phyloP scores from a whole-genome alignment of 2,329 filamentous ascomycete genomes.

The Exophiala sideris region DNA sequence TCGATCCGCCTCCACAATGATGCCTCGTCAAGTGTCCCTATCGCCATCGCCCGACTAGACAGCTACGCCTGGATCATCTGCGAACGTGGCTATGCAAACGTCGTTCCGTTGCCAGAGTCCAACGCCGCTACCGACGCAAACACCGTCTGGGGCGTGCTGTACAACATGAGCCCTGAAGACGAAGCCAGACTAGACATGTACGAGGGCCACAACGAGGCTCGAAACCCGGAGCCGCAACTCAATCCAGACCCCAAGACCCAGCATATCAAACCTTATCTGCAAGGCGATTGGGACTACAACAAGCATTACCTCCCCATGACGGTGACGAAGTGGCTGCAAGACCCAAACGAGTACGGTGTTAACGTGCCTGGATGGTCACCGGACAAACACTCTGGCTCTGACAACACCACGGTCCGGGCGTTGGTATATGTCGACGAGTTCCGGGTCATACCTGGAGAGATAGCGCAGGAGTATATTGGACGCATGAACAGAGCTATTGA shows the following conservation, averaged over 20 bases:
- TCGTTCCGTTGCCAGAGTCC: slow-evolving; percentile 30
- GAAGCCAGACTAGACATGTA: slow-evolving; percentile 38
- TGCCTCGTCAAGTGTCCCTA: slow-evolving; percentile 35
- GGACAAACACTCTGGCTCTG: neutral
- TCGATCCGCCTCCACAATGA: slow-evolving; percentile 34
- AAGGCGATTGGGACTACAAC: slow-evolving; percentile 29
- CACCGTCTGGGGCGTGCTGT: slow-evolving; percentile 40
- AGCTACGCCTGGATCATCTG: slow-evolving; percentile 43
- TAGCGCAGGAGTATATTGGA: slow-evolving; percentile 39
- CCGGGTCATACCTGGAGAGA: slow-evolving; percentile 32
- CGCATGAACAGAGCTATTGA: slow-evolving; percentile 43
- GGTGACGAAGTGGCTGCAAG: slow-evolving; percentile 23
- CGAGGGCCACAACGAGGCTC: slow-evolving; percentile 32
- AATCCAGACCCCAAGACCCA: slow-evolving; percentile 20
- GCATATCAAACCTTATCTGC: slow-evolving; percentile 20
- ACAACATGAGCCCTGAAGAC: slow-evolving; percentile 38
- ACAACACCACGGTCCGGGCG: slow-evolving; percentile 27
- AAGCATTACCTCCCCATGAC: slow-evolving; percentile 28
- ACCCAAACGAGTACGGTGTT: slow-evolving; percentile 22
- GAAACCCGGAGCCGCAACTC: slow-evolving; percentile 21
- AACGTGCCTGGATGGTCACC: slow-evolving; percentile 5
- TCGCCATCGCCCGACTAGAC: slow-evolving; percentile 39
- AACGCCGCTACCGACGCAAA: slow-evolving; percentile 14
- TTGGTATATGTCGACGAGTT: slow-evolving; percentile 44
- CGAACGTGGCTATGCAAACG: slow-evolving; percentile 41